Base-by-base conservation (phyloP, 352 stramenopile genomes). In the Stephanocyclus meneghinianus region DNA sequence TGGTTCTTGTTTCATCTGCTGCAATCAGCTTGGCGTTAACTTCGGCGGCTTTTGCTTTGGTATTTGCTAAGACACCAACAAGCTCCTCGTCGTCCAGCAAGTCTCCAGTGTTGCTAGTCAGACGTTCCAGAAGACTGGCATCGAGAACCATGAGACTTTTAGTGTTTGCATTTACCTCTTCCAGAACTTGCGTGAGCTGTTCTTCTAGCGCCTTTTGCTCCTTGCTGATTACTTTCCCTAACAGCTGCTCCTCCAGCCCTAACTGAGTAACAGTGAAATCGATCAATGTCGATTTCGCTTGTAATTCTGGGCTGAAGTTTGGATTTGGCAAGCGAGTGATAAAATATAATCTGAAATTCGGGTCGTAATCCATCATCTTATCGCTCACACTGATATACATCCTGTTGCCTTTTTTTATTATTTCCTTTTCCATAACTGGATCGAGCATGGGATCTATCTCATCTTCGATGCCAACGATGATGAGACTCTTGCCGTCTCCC, bases 361-460 rank as follows among this genome's bases (percentile, higher is more conserved):
- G 94, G 78, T 98, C 96, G 81, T 97, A 99, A 83, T 99, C 96
- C 96, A 98, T 98, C 88, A 97, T 95, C 89, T 99, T 99, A 91
- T 99, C 97, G 57, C 95, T 98, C 3, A 99, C 95, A 70, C 98
- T 98, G 79, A 99, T 97, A 42, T 96, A 98, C 91, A 98, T 96
- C 74, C 95, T 96, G 53, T 97, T 96, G 1, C 97, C 97, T 85
- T 98, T 98, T 21, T 95, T 79, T 57, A 98, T 97, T 71, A 99
- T 96, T 87, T 98, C 95, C 71, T 97, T 97, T 81, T 99, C 96
- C 69, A 99, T 77, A 29, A 99, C 95, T 2, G 97, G 97, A 81
- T 99, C 96, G 29, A 99, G 81, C 95, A 99, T 98, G 11, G 97
- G 96, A 62, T 99, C 97, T 64, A 99, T 98, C 30, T 99, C 96